Base-by-base conservation (phyloP, 495 filamentous ascomycete genomes). In the Hyaloscypha bicolor region DNA sequence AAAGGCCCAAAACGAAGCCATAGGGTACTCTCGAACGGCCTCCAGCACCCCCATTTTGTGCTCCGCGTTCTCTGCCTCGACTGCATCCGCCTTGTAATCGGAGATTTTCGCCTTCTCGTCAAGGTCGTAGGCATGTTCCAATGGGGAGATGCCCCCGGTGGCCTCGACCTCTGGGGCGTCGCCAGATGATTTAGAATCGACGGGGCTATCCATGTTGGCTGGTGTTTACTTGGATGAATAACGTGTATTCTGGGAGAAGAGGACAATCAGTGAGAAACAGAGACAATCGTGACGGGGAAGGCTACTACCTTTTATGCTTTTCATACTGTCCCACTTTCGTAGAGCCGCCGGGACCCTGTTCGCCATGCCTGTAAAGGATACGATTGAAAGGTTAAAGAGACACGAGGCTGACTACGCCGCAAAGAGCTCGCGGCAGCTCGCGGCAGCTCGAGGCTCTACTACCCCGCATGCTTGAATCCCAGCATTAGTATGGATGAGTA, bases 1-100 rank as follows among this genome's bases (percentile, higher is more conserved):
- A 64, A 85, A 83, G 56, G 82, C 81, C 82, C 81, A 83, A 61
- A 76, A 80, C 55, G 71, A 75, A 62, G 81, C 81, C 73, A 77
- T 76, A 58, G 80, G 80, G 72, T 85, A 82, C 58, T 76, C 76
- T 67, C 72, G 74, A 62, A 83, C 77, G 71, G 80, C 80, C 73
- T 83, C 56, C n/a, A 80, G 68, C 67, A 83, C 80, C 60, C 75
- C 78, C 81, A 83, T 82, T 37, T 75, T 73, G 74, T 81, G 80
- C 60, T 69, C 67, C 33, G 31, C 29, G 8, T 63, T 63, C 63
- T 66, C 64, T 16, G 68, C 73, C 52, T 69, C 70, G 62, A 69
- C 61, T 42, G 67, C 67, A 30, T 53, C 67, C 37, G 66, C 35
- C 55, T 48, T 68, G 60, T 68, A 16, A 29, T 63, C 53, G 22